Conservation (phyloP, 2,329 filamentous ascomycete genomes). For the Neonectria hederae region DNA sequence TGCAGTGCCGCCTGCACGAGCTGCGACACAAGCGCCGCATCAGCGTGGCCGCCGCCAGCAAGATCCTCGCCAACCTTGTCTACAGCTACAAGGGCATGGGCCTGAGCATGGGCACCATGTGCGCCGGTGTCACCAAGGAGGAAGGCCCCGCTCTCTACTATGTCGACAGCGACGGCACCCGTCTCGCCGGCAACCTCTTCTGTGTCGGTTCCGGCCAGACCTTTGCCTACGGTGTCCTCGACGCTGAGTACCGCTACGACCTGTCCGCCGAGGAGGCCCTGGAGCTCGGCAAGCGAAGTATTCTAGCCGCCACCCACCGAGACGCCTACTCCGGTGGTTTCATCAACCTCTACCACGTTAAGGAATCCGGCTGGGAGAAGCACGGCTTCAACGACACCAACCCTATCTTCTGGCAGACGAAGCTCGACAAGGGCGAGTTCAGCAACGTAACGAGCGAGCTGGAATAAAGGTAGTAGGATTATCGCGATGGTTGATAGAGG, state of each 20-base stretch:
- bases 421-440: slow-evolving; percentile 98
- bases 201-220: slow-evolving; percentile 98
- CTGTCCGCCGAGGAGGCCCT: slow-evolving; percentile 87
- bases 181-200: slow-evolving; percentile 93
- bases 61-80: slow-evolving; percentile 98
- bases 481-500: slow-evolving; percentile 31
- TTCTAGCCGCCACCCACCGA: slow-evolving; percentile 93
- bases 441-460: slow-evolving; percentile 88
- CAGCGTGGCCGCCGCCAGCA: slow-evolving; percentile 94
- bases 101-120: slow-evolving; percentile 99
- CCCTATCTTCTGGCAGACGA: slow-evolving; percentile 99
- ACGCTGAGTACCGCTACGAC: slow-evolving; percentile 94
- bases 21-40: slow-evolving; percentile 99
- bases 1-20: slow-evolving; percentile 99
- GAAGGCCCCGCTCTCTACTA: slow-evolving; percentile 99
- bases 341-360: slow-evolving; percentile 99
- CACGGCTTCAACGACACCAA: slow-evolving; percentile 98
- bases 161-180: slow-evolving; percentile 92
- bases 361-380: slow-evolving; percentile 99
- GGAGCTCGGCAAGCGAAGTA: slow-evolving; percentile 89
- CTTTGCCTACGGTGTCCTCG: slow-evolving; percentile 97
- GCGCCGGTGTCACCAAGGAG: slow-evolving; percentile 92
- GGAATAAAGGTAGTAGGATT: slow-evolving; percentile 51
- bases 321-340: slow-evolving; percentile 99
- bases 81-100: slow-evolving; percentile 99